These are phyloP conservation scores for Leptomonas pyrrhocoris DNA, from an alignment of 208 protist genomes.

Conservation along the genomic window DNA sequence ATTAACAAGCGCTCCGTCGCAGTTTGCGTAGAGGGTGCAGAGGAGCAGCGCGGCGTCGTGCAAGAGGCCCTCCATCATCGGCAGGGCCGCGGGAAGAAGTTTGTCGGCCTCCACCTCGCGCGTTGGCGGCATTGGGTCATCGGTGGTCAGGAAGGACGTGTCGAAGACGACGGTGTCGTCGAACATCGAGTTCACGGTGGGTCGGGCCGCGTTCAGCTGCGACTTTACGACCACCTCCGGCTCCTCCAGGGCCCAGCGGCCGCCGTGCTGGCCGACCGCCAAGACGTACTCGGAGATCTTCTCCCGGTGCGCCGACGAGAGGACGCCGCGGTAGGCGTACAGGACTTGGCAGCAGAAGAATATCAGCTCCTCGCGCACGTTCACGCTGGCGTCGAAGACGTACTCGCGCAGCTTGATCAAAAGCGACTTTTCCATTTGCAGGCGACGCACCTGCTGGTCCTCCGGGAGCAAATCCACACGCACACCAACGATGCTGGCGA, in stretches of 20 bases:
- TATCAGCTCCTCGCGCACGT: slow-evolving; percentile 85
- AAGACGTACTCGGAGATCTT: slow-evolving; percentile 61
- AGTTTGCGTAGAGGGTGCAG: slow-evolving; percentile 66
- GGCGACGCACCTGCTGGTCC: slow-evolving; percentile 69
- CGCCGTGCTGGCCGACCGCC: slow-evolving; percentile 41
- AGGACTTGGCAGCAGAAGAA: slow-evolving; percentile 81
- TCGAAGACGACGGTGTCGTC: slow-evolving; percentile 74
- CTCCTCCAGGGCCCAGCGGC: slow-evolving; percentile 70
- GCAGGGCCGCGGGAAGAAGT: slow-evolving; percentile 30
- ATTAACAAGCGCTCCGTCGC: slow-evolving; percentile 66
- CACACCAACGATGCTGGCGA: slow-evolving; percentile 77
- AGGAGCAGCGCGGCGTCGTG: slow-evolving; percentile 86
- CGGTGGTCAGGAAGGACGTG: slow-evolving; percentile 44
- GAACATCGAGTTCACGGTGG: slow-evolving; percentile 82
- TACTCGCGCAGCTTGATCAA: slow-evolving; percentile 79
- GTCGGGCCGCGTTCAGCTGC: slow-evolving; percentile 69
- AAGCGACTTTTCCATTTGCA: slow-evolving; percentile 89
- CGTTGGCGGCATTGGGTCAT: slow-evolving; percentile 49
- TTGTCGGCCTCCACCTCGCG: slow-evolving; percentile 28
- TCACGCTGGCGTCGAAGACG: slow-evolving; percentile 87
- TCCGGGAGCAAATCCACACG: slow-evolving; percentile 55
- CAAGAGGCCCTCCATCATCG: slow-evolving; percentile 64
- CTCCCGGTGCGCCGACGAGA: slow-evolving; percentile 26
- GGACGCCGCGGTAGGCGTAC: slow-evolving; percentile 62
- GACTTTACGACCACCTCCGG: slow-evolving; percentile 80